Evolutionary conservation across 257 asterid species (phyloP), one percentile per base, ranked within the genome.

Genomic region (Solanum raphanifolium): DNA sequence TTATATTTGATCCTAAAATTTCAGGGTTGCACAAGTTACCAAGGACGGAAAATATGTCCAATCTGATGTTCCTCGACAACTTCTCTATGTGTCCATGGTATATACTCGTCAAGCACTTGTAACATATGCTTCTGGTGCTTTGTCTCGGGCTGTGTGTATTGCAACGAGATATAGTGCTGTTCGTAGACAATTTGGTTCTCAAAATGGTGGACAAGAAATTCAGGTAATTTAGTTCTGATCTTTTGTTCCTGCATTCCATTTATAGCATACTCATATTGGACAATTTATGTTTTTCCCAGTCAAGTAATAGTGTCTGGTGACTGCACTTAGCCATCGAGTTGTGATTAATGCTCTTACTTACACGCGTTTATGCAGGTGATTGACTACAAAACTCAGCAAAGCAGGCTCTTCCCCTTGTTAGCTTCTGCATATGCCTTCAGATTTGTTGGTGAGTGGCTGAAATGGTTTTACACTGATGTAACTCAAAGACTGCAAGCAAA

Each of bases 351-450:
- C 48, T 29, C 87, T 9, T n/a, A 27, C 34, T 87, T 72, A 43
- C 76, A 84, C 87, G 82, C 78, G 90, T 88, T 83, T 83, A 18
- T 83, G 20, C 84, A 97, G 99, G 98, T 97, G 89, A 94, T 97
- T 87, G 98, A 96, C 88, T 97, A 96, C 90, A 97, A 95, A 90
- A 97, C 99, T 85, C 99, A 97, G 90, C 99, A 97, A 90, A 95
- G 87, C 89, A 92, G 98, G 90, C 98, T 97, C 76, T 97, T 97
- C 86, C 99, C 98, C 60, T 88, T 97, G 93, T 91, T 97, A 90
- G 99, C 99, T 86, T 97, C 99, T 86, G 98, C 98, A 81, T 97
- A 93, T 92, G 99, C 99, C 90, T 97, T 93, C 84, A 93, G 98
- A 92, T 95, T 95, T 87, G 98, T 94, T 89, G 99, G 99, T 32